phyloP scores from a whole-genome alignment of 169 alveolate species.

The Cryptosporidium meleagridis region DNA sequence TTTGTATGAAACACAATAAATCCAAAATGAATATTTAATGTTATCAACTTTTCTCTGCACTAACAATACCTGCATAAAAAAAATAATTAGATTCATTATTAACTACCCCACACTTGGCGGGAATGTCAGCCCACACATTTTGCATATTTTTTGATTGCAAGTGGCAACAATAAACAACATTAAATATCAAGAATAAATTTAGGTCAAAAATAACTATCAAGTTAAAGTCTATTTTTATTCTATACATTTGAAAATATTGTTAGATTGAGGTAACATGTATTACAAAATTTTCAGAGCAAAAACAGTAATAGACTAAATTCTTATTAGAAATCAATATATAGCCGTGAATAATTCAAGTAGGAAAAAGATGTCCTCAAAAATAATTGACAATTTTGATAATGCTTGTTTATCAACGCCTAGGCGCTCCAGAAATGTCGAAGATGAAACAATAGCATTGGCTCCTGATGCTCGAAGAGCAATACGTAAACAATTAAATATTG shows the following conservation, averaged over 20 bases:
- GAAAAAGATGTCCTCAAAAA: not conserved
- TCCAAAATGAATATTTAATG: not conserved
- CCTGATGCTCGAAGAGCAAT: constrained; percentile 66
- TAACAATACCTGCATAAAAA: not conserved
- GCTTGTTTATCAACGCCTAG: constrained; percentile 43
- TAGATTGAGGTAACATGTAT: not conserved
- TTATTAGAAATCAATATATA: not conserved
- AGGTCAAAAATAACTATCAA: not conserved
- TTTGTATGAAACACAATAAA: too few species aligned
- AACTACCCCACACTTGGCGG: constrained; percentile 62
- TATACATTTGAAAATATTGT: not conserved
- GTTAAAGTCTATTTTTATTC: not conserved
- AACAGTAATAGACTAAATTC: not conserved
- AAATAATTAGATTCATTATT: constrained; percentile 17
- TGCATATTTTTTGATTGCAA: constrained; percentile 47
- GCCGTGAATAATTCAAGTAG: not conserved
- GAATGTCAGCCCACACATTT: constrained; percentile 36
- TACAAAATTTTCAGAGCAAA: not conserved
- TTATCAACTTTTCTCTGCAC: not conserved
- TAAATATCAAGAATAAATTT: not conserved
- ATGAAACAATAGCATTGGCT: constrained; percentile 34
- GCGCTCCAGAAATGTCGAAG: constrained; percentile 21
- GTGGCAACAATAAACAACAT: constrained; percentile 32
- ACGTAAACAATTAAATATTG: constrained; percentile 5
- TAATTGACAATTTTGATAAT: not conserved